Base-by-base conservation (phyloP, 1,284 basidiomycete species). In the Trichosporon asahii region DNA sequence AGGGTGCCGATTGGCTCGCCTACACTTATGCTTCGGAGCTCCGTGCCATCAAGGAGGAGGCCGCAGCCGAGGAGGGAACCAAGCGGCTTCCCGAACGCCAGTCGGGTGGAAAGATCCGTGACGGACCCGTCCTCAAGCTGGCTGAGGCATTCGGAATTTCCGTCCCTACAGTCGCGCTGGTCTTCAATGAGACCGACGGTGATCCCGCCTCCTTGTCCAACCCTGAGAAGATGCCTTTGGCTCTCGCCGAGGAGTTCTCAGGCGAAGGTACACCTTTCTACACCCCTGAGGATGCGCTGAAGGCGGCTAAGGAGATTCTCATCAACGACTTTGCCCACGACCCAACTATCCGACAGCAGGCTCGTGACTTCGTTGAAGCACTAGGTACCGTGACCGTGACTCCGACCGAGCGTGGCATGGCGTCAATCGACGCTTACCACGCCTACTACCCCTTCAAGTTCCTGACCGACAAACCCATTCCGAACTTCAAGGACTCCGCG, bases 391-490 rank as follows among this genome's bases (percentile, higher is more conserved):
- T 99, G 37, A 90, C 91, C 31, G 90, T 96, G 15, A 86, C 88
- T 60, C 95, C 96, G 0, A 99, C 97, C 0, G 95, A 98, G 66
- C 89, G 90, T 67, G 97, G 97, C n/a, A 86, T 92, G 74, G 86
- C 86, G 29, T 94, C 95, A 80, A 98, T 99, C 66, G 92, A 95
- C 77, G 90, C 95, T 74, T 89, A 90, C 76, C 92, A 98, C 82
- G 88, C 90, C 0, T 97, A 92, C 84, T 94, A 90, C 94, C 90
- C 90, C 76, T 99, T 99, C 89, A 99, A 99, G 86, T 99, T 98
- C 85, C 86, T 99, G 49, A 85, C 88, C 53, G 87, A 90, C 76
- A 99, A 98, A 81, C 90, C 89, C 11, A 87, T 94, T 35, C 81
- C 82, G n/a, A 87, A 89, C 7, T 90, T 98, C 87, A 79, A 89